Conservation (phyloP, 805 yeast species). For the Myxozyma geophila region DNA sequence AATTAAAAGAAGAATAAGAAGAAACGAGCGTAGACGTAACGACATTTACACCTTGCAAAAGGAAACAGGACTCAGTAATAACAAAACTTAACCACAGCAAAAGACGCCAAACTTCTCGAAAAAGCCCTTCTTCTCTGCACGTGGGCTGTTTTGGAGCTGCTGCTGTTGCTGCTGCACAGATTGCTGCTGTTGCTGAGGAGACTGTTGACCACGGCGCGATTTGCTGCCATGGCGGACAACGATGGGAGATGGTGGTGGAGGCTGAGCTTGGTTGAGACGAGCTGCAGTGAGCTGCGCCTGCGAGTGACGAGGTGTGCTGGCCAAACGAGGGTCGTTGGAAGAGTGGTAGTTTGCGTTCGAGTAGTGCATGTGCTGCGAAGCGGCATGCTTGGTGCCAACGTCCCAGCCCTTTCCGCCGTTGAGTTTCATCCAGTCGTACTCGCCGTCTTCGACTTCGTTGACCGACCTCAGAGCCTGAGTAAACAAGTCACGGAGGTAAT, state of each 20-base stretch:
- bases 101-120: constrained; percentile 43
- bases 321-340: constrained; percentile 35
- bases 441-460: constrained; percentile 77
- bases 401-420: constrained; percentile 98
- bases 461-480: constrained; percentile 75
- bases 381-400: constrained; percentile 50
- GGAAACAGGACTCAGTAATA: not conserved
- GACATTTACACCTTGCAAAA: not conserved
- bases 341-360: constrained; percentile 36
- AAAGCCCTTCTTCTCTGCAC: constrained; percentile 41
- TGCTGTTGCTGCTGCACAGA: constrained; percentile 22
- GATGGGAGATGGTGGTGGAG: constrained; percentile 46
- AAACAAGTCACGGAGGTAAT: constrained; percentile 76
- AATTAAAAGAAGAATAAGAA: not conserved
- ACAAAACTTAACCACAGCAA: constrained; percentile 42
- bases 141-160: constrained; percentile 25
- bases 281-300: constrained; percentile 44
- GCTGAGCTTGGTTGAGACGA: constrained; percentile 51
- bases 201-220: constrained; percentile 41
- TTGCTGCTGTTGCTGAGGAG: constrained; percentile 32
- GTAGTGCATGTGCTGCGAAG: constrained; percentile 36
- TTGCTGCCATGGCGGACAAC: constrained; percentile 45
- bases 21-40: not conserved
- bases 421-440: constrained; percentile 97
- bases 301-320: constrained; percentile 34